Conservation (phyloP, 2,329 filamentous ascomycete species). For the Albophoma yamanashiensis region DNA sequence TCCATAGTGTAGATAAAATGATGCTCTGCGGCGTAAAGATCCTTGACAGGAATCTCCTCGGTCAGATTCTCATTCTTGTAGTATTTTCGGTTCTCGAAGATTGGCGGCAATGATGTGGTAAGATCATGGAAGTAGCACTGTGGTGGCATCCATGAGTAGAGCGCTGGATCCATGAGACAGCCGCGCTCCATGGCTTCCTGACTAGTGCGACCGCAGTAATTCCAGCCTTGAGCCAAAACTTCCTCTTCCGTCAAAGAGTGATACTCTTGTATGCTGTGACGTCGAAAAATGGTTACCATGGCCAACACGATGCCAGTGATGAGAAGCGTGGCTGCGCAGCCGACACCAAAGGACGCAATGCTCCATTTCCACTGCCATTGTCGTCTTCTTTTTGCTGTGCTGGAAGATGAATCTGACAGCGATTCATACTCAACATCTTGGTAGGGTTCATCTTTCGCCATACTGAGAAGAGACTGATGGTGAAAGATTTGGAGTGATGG, state of each 20-base stretch:
- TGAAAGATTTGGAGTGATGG: not conserved
- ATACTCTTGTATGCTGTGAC: not conserved
- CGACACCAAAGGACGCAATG: not conserved
- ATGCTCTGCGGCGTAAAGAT: not conserved
- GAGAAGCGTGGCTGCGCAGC: not conserved
- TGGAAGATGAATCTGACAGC: not conserved
- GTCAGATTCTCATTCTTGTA: not conserved
- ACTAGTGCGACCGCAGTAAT: not conserved
- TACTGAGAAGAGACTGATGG: not conserved
- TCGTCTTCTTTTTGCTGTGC: not conserved
- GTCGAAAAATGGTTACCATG: not conserved
- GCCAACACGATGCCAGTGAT: not conserved
- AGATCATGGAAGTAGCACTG: not conserved
- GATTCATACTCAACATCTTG: not conserved
- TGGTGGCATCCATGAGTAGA: not conserved
- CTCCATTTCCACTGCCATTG: not conserved
- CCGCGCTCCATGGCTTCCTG: not conserved
- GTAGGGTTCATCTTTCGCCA: not conserved
- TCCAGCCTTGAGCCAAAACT: not conserved
- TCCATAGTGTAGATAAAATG: not conserved
- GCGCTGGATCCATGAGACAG: not conserved
- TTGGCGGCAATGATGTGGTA: not conserved
- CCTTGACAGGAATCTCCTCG: not conserved
- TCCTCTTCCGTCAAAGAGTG: not conserved
- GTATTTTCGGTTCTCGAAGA: not conserved